A percentile compares a stretch with the other conserved stretches of the same genome.
These are phyloP conservation scores for Geosmithia putterillii DNA, from an alignment of 2,329 filamentous ascomycete genomes.

Conservation along the genomic window DNA sequence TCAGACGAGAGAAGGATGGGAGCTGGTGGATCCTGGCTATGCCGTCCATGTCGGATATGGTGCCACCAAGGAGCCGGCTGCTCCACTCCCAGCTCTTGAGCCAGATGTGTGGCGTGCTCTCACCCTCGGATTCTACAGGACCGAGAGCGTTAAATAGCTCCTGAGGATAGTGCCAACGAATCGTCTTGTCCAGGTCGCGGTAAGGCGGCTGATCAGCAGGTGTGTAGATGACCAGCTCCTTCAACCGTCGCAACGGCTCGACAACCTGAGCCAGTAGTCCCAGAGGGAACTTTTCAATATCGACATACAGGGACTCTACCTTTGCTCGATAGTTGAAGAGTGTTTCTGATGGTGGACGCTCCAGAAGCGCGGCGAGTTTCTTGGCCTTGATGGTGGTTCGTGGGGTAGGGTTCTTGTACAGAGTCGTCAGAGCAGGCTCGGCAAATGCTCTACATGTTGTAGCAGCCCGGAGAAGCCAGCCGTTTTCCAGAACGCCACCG, in stretches of 20 bases:
- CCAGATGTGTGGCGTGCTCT: constrained; percentile 10
- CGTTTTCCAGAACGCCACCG: constrained; percentile 26
- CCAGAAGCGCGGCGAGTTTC: constrained; percentile 38
- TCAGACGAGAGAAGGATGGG: constrained; percentile 42
- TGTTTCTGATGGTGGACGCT: constrained; percentile 33
- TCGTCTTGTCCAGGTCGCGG: constrained; percentile 37
- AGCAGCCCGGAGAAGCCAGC: constrained; percentile 56
- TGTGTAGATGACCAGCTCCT: constrained; percentile 61
- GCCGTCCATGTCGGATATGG: constrained; percentile 31
- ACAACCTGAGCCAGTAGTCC: constrained; percentile 38
- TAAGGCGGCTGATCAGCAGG: constrained; percentile 56
- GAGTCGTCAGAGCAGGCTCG: constrained; percentile 59
- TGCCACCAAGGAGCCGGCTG: constrained; percentile 34
- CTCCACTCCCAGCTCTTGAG: constrained; percentile 51
- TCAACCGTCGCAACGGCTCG: constrained; percentile 51
- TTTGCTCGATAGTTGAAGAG: constrained; percentile 57
- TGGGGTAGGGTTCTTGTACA: constrained; percentile 60
- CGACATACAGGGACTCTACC: constrained; percentile 56
- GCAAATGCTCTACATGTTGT: constrained; percentile 51
- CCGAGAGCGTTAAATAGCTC: constrained; percentile 53
- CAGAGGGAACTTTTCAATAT: constrained; percentile 50
- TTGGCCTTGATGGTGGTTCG: constrained; percentile 30
- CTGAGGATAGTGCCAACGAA: constrained; percentile 59
- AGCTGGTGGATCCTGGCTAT: constrained; percentile 40
- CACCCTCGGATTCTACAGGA: constrained; percentile 24